Conservation (phyloP, 1,139 yeast genomes). For the Nakaseomyces kungkrabaensis region DNA sequence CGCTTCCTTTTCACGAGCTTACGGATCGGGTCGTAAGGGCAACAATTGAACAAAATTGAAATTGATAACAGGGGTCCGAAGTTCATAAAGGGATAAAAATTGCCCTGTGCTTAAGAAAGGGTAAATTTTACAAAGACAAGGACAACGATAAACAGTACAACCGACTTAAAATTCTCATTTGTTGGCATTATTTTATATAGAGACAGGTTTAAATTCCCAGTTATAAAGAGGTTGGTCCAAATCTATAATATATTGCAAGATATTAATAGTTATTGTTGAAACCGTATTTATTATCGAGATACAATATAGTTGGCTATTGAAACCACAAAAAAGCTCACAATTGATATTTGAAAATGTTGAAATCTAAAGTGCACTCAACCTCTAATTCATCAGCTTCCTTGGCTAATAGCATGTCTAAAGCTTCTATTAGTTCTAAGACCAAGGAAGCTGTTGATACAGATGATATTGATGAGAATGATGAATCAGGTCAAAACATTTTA, state of each 20-base stretch:
- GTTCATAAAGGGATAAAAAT: background rate
- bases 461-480: slow-evolving; percentile 87
- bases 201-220: no score
- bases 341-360: background rate
- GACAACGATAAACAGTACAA: no score
- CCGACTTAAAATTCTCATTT: no score
- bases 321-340: background rate
- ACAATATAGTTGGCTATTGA: no score
- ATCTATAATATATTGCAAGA: no score
- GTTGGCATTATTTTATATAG: no score
- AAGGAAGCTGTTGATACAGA: slow-evolving; percentile 31
- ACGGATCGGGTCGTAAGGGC: no score
- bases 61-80: background rate
- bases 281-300: no score
- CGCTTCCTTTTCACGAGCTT: no score
- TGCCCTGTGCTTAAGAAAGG: background rate
- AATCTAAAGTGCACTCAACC: background rate
- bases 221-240: no score
- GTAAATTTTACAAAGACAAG: background rate
- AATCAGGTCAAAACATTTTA: slow-evolving; percentile 76
- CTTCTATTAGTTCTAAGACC: background rate
- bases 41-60: no score
- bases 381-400: background rate
- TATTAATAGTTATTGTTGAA: no score
- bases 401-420: background rate